These are phyloP conservation scores for Lippia alba DNA, from an alignment of 305 asterid genomes.

Conservation along the genomic window DNA sequence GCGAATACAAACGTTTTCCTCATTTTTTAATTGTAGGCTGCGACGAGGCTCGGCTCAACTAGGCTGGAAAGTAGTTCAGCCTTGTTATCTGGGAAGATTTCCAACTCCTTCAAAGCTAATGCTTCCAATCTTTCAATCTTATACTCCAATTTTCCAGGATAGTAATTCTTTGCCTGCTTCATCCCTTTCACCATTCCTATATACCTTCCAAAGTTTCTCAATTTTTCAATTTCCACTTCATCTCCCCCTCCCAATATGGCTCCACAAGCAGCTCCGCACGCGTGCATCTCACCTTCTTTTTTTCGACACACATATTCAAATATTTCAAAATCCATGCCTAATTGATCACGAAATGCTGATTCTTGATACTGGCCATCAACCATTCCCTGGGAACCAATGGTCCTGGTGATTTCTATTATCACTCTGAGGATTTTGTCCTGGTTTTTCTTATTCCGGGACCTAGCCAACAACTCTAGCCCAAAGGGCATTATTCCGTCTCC, in stretches of 20 bases:
- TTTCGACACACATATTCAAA: conserved; percentile 52
- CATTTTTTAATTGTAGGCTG: not conserved
- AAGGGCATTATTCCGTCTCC: conserved; percentile 65
- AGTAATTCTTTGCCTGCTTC: conserved; percentile 3
- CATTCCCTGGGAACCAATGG: conserved; percentile 56
- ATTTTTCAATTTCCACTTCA: conserved; percentile 56
- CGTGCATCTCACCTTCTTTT: conserved; percentile 62
- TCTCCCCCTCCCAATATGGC: conserved; percentile 78
- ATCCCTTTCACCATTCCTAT: conserved; percentile 61
- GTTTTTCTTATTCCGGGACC: conserved; percentile 39
- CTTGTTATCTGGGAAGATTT: conserved; percentile 34
- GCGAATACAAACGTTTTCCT: not conserved
- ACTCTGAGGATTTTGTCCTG: conserved; percentile 51
- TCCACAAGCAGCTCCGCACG: conserved; percentile 82
- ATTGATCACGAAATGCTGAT: not conserved
- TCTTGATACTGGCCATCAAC: conserved; percentile 51
- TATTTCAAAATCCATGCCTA: conserved; percentile 3
- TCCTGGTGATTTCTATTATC: conserved; percentile 49
- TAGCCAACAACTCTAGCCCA: conserved; percentile 59
- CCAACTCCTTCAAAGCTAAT: conserved; percentile 53
- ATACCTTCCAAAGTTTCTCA: conserved; percentile 63
- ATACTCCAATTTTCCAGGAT: conserved; percentile 19
- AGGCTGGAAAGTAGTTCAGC: conserved; percentile 35
- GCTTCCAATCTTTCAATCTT: conserved; percentile 37
- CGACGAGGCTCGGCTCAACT: conserved; percentile 33